Evolutionary conservation across 805 yeast genomes (phyloP).

Genomic region (Yarrowia bubula): DNA sequence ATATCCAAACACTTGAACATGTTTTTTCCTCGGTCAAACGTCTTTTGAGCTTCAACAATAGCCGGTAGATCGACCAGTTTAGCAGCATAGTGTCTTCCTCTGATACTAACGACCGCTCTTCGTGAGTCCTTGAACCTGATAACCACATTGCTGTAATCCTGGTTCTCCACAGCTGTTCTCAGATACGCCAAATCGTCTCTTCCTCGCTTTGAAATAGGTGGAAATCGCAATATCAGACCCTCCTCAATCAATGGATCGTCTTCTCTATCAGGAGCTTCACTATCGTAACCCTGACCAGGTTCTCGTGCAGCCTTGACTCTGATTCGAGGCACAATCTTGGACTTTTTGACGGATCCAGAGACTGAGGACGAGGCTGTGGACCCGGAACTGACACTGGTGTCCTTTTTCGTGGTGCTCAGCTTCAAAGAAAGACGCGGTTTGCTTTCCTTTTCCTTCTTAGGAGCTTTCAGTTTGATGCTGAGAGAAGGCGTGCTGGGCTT

Average conservation of each 20-base stretch:
- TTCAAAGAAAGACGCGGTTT: conserved; percentile 5
- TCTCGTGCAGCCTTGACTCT: conserved; percentile 60
- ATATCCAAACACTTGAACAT: conserved; percentile 83
- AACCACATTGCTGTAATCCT: conserved; percentile 64
- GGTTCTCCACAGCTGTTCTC: conserved; percentile 65
- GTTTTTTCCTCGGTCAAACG: conserved; percentile 77
- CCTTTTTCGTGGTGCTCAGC: neutral
- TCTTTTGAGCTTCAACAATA: conserved; percentile 78
- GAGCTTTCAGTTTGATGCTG: conserved; percentile 8
- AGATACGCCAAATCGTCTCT: conserved; percentile 66
- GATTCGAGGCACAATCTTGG: conserved; percentile 44
- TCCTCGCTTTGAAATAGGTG: conserved; percentile 35
- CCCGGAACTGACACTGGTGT: neutral
- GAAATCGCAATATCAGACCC: conserved; percentile 74
- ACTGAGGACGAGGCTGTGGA: neutral
- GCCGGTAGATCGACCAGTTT: conserved; percentile 88
- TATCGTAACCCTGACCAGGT: conserved; percentile 95
- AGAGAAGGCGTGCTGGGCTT: neutral
- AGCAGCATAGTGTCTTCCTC: conserved; percentile 72
- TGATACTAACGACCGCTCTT: conserved; percentile 74
- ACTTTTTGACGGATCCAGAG: neutral
- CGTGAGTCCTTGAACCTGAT: conserved; percentile 81
- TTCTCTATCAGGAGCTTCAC: conserved; percentile 93
- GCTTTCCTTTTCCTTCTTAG: conserved; percentile 4
- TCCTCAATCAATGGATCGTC: conserved; percentile 92